Conservation (phyloP, 352 stramenopile genomes). For the Phytophthora nicotianae region DNA sequence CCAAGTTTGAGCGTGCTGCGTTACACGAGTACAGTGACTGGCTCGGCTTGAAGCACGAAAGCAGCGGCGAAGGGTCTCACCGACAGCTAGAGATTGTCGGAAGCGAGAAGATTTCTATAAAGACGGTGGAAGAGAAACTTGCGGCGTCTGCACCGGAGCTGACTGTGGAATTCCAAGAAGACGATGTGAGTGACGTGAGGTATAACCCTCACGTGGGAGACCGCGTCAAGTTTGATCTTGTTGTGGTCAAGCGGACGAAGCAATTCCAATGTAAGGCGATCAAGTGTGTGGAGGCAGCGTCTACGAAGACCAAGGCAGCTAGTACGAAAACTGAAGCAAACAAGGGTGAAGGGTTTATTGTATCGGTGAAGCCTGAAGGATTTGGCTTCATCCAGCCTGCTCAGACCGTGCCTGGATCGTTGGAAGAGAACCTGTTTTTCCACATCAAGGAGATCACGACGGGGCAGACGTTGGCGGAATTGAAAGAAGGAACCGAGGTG, state of each 20-base stretch:
- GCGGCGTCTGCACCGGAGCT: conserved; percentile 27
- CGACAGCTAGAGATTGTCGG: conserved; percentile 47
- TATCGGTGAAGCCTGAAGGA: conserved; percentile 64
- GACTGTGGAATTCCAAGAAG: conserved; percentile 61
- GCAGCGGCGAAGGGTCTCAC: conserved; percentile 44
- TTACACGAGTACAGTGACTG: conserved; percentile 72
- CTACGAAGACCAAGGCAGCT: conserved; percentile 22
- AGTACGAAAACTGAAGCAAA: conserved; percentile 19
- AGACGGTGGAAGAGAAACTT: conserved; percentile 29
- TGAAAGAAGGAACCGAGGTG: conserved; percentile 80
- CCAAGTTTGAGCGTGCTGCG: conserved; percentile 67
- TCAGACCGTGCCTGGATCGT: conserved; percentile 31
- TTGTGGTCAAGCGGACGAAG: conserved; percentile 69
- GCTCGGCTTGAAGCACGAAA: conserved; percentile 63
- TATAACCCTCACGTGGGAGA: conserved; percentile 73
- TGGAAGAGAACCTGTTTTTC: conserved; percentile 79
- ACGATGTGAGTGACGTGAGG: conserved; percentile 67
- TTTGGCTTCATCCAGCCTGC: conserved; percentile 82
- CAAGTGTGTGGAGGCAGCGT: conserved; percentile 43
- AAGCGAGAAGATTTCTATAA: conserved; percentile 29
- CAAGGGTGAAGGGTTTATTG: conserved; percentile 65
- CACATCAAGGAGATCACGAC: conserved; percentile 76
- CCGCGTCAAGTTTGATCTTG: conserved; percentile 63
- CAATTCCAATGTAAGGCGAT: conserved; percentile 64
- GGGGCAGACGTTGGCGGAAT: conserved; percentile 50